Evolutionary conservation across 805 yeast genomes (phyloP), one percentile per base, ranked within the genome.

Genomic region (Candida berthetii): DNA sequence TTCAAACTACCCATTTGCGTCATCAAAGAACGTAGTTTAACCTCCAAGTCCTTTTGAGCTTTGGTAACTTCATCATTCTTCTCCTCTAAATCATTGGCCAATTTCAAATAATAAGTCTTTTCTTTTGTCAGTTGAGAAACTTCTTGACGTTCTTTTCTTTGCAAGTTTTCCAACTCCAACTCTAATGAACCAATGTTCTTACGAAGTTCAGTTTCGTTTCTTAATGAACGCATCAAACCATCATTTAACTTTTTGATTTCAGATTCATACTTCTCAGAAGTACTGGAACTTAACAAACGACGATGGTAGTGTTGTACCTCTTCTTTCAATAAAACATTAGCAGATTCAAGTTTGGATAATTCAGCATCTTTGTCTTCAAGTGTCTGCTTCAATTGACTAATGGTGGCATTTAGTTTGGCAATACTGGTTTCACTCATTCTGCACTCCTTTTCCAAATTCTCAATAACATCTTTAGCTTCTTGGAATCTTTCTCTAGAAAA

Each of bases 191-290:
- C 82, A 48, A 81, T 65, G 36, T 75, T 80, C 48, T 80, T 83
- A 44, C 80, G 76, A 41, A 83, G 58, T 25, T 74, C 77, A 1
- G 87, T 79, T 57, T 87, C 95, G 31, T 68, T 70, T 49, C 80
- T 79, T 62, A 80, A 65, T 47, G 76, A 72, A 41, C 67, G 65
- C 31, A 71, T 67, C 31, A 86, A 55, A 37, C 79, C 80, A 29
- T 67, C 67, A 47, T 73, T 76, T 43, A 85, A 55, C 38, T 66
- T 64, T 40, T 74, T 70, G 38, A 83, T 64, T 50, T 85, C 85
- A 17, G 61, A 60, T 24, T 68, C 66, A 39, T 68, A 71, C 39
- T 71, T 71, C 31, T 72, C 72, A 32, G 67, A 68, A 24, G 66
- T 68, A 5, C 61, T 54, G 15, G 65, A 69, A 3, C 58, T 61